Evolutionary conservation across 305 asterid genomes (phyloP).

Genomic region (Fraxinus sp.): DNA sequence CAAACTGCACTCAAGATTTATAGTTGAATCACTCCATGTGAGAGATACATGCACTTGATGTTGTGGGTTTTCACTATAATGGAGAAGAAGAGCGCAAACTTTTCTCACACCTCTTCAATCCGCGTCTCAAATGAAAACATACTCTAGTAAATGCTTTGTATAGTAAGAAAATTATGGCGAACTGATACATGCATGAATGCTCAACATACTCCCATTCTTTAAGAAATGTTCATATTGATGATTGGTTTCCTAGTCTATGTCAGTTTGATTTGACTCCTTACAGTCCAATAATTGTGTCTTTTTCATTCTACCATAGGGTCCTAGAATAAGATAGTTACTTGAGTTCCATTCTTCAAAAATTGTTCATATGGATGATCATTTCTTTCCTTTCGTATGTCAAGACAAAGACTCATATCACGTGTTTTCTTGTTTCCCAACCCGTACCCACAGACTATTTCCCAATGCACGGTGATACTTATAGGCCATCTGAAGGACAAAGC

Average conservation of each 20-base stretch:
- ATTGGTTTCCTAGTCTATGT: background rate
- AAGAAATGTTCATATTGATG: background rate
- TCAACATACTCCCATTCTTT: background rate
- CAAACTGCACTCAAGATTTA: background rate
- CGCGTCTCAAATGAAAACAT: background rate
- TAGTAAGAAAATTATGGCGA: background rate
- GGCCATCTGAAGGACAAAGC: conserved; percentile 46
- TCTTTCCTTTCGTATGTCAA: background rate
- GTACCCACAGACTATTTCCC: conserved; percentile 37
- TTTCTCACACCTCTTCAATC: background rate
- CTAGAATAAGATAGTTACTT: background rate
- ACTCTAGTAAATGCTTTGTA: background rate
- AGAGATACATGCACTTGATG: background rate
- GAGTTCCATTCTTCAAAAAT: background rate
- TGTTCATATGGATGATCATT: background rate
- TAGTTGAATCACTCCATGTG: background rate
- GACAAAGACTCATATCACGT: background rate
- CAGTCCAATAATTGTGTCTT: background rate
- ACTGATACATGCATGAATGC: background rate
- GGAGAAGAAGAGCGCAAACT: background rate
- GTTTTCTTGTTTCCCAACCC: conserved; percentile 2
- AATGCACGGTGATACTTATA: conserved; percentile 29
- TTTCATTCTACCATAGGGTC: background rate
- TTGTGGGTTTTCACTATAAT: background rate
- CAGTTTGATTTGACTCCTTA: background rate